phyloP scores from a whole-genome alignment of 2,329 filamentous ascomycete species.

The Periglandula ipomoeae region DNA sequence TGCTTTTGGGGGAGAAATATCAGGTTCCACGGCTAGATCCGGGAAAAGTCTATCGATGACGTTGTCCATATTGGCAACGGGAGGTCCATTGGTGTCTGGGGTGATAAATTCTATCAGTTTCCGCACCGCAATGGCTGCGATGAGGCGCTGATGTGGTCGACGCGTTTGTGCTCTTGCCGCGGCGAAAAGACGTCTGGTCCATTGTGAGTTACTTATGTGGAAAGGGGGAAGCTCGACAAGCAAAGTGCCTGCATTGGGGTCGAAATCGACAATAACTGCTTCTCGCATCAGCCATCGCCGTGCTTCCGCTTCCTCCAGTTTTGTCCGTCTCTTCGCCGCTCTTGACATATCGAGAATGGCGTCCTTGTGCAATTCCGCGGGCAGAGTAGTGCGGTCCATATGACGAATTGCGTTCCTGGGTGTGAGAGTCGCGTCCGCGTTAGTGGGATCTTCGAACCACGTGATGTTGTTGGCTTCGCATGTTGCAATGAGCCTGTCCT shows the following conservation, averaged over 20 bases:
- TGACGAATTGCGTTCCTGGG: conserved; percentile 71
- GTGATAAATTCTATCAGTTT: conserved; percentile 41
- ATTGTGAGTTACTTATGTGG: background rate
- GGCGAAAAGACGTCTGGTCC: conserved; percentile 14
- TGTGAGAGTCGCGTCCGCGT: conserved; percentile 67
- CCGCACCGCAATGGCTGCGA: conserved; percentile 38
- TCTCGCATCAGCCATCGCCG: conserved; percentile 42
- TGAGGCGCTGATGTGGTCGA: conserved; percentile 27
- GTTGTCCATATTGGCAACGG: conserved; percentile 34
- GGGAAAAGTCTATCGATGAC: conserved; percentile 41
- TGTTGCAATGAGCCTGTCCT: conserved; percentile 64
- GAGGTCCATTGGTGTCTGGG: conserved; percentile 35
- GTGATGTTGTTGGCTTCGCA: conserved; percentile 57
- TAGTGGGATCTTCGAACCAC: conserved; percentile 84
- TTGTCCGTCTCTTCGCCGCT: conserved; percentile 36
- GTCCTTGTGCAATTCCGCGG: conserved; percentile 57
- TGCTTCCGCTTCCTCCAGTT: conserved; percentile 41
- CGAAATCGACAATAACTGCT: conserved; percentile 35
- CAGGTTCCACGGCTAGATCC: conserved; percentile 20
- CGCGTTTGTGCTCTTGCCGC: conserved; percentile 17
- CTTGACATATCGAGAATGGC: conserved; percentile 53
- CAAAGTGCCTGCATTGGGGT: conserved; percentile 38
- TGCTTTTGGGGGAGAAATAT: conserved; percentile 22
- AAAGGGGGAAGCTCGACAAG: conserved; percentile 35
- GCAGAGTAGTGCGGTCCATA: conserved; percentile 51